These are phyloP conservation scores for Saccharomycopsis sp. DNA, from an alignment of 805 yeast genomes.

Conservation along the genomic window DNA sequence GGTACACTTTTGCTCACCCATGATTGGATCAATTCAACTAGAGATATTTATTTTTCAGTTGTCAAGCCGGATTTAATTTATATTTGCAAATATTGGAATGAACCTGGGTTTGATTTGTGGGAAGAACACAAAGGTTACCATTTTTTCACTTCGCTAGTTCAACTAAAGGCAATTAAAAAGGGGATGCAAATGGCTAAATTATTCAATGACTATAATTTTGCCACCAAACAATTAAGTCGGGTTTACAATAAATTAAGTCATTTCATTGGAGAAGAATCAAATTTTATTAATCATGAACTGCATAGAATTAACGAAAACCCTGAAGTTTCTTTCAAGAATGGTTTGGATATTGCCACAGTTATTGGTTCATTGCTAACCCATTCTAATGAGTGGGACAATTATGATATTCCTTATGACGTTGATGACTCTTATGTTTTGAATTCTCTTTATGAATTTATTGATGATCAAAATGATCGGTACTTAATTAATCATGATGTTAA, in stretches of 20 bases:
- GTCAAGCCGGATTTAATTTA: constrained; percentile 58
- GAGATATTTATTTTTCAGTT: constrained; percentile 36
- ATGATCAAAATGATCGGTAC: constrained; percentile 66
- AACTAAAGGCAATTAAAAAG: constrained; percentile 47
- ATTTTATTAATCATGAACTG: constrained; percentile 8
- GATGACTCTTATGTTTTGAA: constrained; percentile 51
- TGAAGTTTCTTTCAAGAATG: constrained; percentile 41
- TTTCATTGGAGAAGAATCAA: constrained; percentile 12
- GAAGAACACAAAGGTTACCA: constrained; percentile 63
- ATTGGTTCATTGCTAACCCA: constrained; percentile 37
- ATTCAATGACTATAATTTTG: constrained; percentile 25
- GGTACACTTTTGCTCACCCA: constrained; percentile 2
- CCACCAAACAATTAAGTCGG: constrained; percentile 3
- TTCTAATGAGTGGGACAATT: constrained; percentile 37
- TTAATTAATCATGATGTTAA: constrained; percentile 60
- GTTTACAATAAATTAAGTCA: constrained; percentile 2
- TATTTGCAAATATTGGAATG: constrained; percentile 44
- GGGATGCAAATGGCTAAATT: constrained; percentile 35
- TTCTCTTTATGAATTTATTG: constrained; percentile 54
- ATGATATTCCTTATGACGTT: constrained; percentile 53
- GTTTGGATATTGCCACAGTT: constrained; percentile 74
- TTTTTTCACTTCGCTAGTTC: constrained; percentile 60
- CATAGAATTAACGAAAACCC: constrained; percentile 20
- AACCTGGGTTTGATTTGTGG: constrained; percentile 66
- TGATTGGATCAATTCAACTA: constrained; percentile 22